Conservation (phyloP, 2,329 filamentous ascomycete genomes). For the Cladophialophora chaetospira region DNA sequence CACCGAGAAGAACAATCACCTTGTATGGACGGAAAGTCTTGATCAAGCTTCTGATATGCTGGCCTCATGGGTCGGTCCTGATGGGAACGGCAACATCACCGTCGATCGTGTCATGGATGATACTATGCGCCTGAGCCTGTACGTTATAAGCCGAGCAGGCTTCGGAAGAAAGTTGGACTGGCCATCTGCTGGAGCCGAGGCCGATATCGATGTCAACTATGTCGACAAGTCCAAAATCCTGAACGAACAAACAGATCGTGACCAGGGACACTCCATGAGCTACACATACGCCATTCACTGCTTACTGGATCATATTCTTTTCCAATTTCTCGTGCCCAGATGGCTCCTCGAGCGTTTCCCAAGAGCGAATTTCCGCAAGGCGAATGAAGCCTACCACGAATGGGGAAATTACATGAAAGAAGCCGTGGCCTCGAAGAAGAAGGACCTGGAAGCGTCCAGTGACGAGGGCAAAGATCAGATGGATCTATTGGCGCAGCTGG, state of each 20-base stretch:
- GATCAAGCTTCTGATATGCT: conserved; percentile 66
- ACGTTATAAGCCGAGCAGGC: conserved; percentile 68
- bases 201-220: conserved; percentile 47
- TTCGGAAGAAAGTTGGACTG: conserved; percentile 63
- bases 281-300: conserved; percentile 65
- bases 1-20: conserved; percentile 71
- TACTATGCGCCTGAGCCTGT: conserved; percentile 64
- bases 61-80: conserved; percentile 55
- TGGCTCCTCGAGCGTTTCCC: conserved; percentile 58
- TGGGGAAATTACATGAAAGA: conserved; percentile 71
- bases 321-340: conserved; percentile 61
- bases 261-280: conserved; percentile 61
- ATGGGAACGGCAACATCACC: conserved; percentile 48
- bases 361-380: conserved; percentile 53
- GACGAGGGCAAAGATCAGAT: conserved; percentile 47
- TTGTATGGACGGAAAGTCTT: conserved; percentile 66
- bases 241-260: conserved; percentile 32
- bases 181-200: conserved; percentile 58
- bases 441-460: conserved; percentile 43
- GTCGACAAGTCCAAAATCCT: conserved; percentile 37
- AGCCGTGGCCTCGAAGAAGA: conserved; percentile 64
- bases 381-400: conserved; percentile 60
- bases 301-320: conserved; percentile 64
- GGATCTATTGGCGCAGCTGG: conserved; percentile 60
- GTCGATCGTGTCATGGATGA: conserved; percentile 63